A percentile compares a stretch with the other conserved stretches of the same genome.
These are phyloP conservation scores for Malus sieversii DNA, from an alignment of 306 rosid species.

Conservation along the genomic window DNA sequence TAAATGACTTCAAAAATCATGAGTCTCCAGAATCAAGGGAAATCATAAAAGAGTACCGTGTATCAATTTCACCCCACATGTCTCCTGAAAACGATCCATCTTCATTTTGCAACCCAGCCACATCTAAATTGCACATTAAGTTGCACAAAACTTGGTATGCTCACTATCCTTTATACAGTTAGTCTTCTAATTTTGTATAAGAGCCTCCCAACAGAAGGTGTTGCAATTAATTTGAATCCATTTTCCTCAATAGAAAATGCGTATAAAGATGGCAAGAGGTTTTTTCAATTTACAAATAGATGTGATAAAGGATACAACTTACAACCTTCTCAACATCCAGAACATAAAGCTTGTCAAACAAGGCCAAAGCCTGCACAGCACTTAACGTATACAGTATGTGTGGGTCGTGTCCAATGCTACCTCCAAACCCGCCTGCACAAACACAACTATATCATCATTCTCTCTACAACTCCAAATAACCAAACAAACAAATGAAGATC, in stretches of 20 bases:
- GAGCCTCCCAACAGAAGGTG: background rate
- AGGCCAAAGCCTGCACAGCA: conserved; percentile 79
- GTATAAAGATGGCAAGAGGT: background rate
- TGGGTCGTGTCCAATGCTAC: conserved; percentile 83
- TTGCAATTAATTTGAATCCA: background rate
- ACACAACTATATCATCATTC: background rate
- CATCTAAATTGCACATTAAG: conserved; percentile 48
- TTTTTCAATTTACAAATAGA: background rate
- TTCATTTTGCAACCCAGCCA: conserved; percentile 75
- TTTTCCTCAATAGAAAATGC: background rate
- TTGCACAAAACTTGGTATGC: conserved; percentile 2
- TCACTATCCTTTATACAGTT: background rate
- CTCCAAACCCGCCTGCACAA: conserved; percentile 74
- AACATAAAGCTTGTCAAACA: conserved; percentile 55
- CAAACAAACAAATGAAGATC: background rate
- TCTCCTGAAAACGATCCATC: conserved; percentile 97
- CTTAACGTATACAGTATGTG: conserved; percentile 72
- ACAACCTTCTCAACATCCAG: conserved; percentile 63
- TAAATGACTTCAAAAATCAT: background rate
- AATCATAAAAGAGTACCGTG: conserved; percentile 41
- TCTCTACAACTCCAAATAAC: background rate
- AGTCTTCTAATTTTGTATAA: background rate
- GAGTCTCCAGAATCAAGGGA: background rate
- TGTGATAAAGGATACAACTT: conserved; percentile 66
- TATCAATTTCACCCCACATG: conserved; percentile 89